These are phyloP conservation scores for Eucalyptus shirleyi DNA, from an alignment of 345 rosid genomes.

Conservation along the genomic window DNA sequence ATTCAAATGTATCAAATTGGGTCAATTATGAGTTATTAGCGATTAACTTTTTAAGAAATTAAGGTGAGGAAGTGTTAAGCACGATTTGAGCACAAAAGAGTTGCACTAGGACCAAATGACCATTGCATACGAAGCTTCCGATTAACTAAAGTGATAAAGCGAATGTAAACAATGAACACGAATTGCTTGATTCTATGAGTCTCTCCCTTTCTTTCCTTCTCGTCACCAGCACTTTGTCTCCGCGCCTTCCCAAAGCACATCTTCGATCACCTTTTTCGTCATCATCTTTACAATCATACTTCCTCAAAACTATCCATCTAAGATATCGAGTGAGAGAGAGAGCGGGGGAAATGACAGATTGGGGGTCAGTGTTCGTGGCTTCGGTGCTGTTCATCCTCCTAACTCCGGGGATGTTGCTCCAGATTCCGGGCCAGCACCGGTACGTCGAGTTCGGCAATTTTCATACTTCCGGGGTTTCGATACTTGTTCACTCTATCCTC, in stretches of 20 bases:
- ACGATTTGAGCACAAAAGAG: background rate
- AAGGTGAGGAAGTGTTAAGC: background rate
- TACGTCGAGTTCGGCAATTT: constrained; percentile 76
- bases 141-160: background rate
- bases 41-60: background rate
- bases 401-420: constrained; percentile 80
- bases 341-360: constrained; percentile 45
- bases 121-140: background rate
- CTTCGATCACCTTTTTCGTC: background rate
- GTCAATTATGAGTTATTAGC: background rate
- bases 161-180: background rate
- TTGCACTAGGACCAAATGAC: background rate
- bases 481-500: constrained; percentile 63
- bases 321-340: background rate
- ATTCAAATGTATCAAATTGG: background rate
- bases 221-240: background rate
- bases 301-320: background rate
- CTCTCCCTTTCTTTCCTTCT: background rate
- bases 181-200: background rate
- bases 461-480: constrained; percentile 77
- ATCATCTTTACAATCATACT: background rate
- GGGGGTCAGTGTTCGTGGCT: constrained; percentile 93
- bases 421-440: constrained; percentile 47
- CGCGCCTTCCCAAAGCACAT: background rate
- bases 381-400: constrained; percentile 68